phyloP scores from a whole-genome alignment of 73 alveolate genomes.

The Blepharisma stoltei region DNA sequence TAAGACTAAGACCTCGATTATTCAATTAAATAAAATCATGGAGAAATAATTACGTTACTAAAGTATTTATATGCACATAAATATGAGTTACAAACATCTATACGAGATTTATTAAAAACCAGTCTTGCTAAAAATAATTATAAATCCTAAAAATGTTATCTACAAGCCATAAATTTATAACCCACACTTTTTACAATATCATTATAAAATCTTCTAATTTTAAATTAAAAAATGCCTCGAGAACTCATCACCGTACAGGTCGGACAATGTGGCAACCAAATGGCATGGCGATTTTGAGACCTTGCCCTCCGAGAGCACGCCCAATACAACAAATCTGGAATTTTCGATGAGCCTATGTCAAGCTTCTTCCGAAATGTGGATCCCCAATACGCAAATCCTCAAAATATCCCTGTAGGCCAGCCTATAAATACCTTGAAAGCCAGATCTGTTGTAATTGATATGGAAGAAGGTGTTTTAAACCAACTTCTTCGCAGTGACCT shows the following conservation, averaged over 20 bases:
- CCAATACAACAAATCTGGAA: slow-evolving; percentile 38
- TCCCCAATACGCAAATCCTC: slow-evolving; percentile 38
- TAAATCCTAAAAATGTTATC: too few relatives aligned
- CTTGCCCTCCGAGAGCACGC: slow-evolving; percentile 78
- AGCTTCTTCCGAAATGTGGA: slow-evolving; percentile 88
- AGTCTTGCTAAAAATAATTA: too few relatives aligned
- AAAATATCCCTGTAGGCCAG: slow-evolving; percentile 50
- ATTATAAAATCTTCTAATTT: slow-evolving; percentile 6
- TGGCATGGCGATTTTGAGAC: slow-evolving; percentile 97
- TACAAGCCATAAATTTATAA: too few relatives aligned
- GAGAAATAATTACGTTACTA: too few relatives aligned
- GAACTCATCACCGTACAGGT: slow-evolving; percentile 87
- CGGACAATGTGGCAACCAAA: slow-evolving; percentile 97
- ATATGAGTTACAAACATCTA: too few relatives aligned
- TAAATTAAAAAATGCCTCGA: slow-evolving; percentile 76
- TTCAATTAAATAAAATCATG: too few relatives aligned
- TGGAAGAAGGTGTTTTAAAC: slow-evolving; percentile 99
- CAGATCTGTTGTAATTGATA: slow-evolving; percentile 91
- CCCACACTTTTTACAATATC: not conserved
- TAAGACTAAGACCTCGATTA: too few relatives aligned
- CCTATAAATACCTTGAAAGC: slow-evolving; percentile 44
- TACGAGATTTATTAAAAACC: too few relatives aligned
- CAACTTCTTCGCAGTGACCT: slow-evolving; percentile 83
- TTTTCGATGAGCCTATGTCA: slow-evolving; percentile 80
- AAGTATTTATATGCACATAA: too few relatives aligned